Evolutionary conservation across 2,329 filamentous ascomycete species (phyloP).

Genomic region (Dactylellina drechsleri): DNA sequence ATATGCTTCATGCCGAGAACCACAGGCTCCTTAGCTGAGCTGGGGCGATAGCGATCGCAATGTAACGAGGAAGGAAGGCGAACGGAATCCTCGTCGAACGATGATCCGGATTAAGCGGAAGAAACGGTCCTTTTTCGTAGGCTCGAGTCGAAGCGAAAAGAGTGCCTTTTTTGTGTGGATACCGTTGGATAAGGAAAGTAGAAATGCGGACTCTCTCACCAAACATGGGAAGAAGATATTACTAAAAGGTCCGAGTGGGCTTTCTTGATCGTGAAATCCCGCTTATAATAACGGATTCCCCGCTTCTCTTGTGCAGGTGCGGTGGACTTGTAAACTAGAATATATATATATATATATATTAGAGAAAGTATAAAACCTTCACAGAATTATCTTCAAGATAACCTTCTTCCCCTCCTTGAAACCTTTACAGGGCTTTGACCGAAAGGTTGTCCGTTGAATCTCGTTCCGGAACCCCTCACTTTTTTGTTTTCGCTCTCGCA

Average conservation of each 20-base stretch:
- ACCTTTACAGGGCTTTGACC: constrained; percentile 19
- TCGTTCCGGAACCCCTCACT: constrained; percentile 10
- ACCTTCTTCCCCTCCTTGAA: constrained; percentile 26
- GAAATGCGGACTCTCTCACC: neutral
- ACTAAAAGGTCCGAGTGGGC: neutral
- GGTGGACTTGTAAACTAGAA: neutral
- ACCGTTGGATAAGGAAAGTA: constrained; percentile 40
- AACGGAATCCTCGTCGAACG: constrained; percentile 11
- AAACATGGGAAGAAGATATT: neutral
- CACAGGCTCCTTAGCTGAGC: constrained; percentile 4
- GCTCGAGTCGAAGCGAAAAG: constrained; percentile 38
- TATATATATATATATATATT: no score
- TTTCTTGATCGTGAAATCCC: constrained; percentile 25
- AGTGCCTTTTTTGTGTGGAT: constrained; percentile 5
- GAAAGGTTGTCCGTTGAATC: neutral
- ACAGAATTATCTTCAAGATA: constrained; percentile 23
- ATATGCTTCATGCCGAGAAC: constrained; percentile 26
- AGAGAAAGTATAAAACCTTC: no score
- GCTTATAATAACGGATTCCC: constrained; percentile 34
- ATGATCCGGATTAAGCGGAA: constrained; percentile 34
- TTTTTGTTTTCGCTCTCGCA: constrained; percentile 9
- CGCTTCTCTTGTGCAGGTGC: constrained; percentile 1
- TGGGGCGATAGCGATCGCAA: constrained; percentile 31
- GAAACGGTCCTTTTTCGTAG: constrained; percentile 34
- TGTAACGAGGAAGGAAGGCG: constrained; percentile 39